These are phyloP conservation scores for Podospora anserina DNA, from an alignment of 495 filamentous ascomycete genomes.

Conservation along the genomic window DNA sequence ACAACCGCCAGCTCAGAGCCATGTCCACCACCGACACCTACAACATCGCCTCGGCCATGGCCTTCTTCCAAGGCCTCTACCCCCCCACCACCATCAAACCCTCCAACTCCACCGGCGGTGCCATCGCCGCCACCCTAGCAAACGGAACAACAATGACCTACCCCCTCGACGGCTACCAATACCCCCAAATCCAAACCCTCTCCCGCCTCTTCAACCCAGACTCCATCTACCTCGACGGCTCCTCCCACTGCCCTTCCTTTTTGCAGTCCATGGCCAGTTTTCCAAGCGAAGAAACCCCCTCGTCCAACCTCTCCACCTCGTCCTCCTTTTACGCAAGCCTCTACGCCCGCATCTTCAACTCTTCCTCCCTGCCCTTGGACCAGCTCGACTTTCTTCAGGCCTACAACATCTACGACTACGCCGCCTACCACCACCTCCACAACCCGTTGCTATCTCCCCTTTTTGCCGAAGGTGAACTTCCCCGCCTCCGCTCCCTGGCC, in stretches of 20 bases:
- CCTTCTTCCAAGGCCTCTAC: slow-evolving; percentile 46
- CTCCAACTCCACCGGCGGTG: slow-evolving; percentile 30
- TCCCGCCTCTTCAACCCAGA: slow-evolving; percentile 29
- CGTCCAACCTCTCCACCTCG: slow-evolving; percentile 12
- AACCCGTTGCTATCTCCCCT: slow-evolving; percentile 12
- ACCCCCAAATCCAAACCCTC: slow-evolving; percentile 36
- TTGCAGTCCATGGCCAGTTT: slow-evolving; percentile 27
- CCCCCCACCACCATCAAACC: slow-evolving; percentile 34
- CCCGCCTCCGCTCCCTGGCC: slow-evolving; percentile 31
- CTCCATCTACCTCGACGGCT: slow-evolving; percentile 38
- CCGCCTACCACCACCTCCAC: slow-evolving; percentile 39
- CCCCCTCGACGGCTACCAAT: slow-evolving; percentile 43
- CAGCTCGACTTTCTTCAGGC: slow-evolving; percentile 40
- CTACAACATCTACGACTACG: slow-evolving; percentile 45
- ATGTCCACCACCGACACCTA: slow-evolving; percentile 34
- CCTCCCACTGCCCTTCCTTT: slow-evolving; percentile 32
- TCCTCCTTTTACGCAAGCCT: slow-evolving; percentile 33
- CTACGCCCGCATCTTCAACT: slow-evolving; percentile 31
- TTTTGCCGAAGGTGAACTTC: slow-evolving; percentile 27
- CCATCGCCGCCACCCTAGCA: slow-evolving; percentile 27
- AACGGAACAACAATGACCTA: slow-evolving; percentile 36
- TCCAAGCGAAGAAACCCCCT: slow-evolving; percentile 19
- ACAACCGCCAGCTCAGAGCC: slow-evolving; percentile 39
- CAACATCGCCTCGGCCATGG: slow-evolving; percentile 34
- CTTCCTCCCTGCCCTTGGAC: slow-evolving; percentile 21